Base-by-base conservation (phyloP, 2,329 filamentous ascomycete genomes). In the Hypoxylon sp. region DNA sequence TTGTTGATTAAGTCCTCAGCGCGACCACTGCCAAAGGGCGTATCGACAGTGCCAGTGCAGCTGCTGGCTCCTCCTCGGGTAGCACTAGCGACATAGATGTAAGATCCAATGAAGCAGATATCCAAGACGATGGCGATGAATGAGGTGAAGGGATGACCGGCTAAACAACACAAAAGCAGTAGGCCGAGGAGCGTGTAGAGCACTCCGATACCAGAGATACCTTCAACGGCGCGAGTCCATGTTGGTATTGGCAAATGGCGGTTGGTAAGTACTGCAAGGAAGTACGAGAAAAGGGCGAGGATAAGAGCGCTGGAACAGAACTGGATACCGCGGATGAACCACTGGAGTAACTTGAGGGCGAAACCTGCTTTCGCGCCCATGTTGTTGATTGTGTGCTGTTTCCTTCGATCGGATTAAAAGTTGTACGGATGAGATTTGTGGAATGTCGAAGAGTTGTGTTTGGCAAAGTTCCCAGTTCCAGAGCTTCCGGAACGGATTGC, bases 241-340 rank as follows among this genome's bases (percentile, higher is more conserved):
- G 81, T 88, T 17, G 86, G 84, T 72, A 95, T 94, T 64, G 76
- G 64, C 13, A 90, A 79, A 73, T 89, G 75, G 81, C 93, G 89
- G 75, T 91, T 88, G 69, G 87, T 79, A 13, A 95, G 87, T 7
- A 91, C 87, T 7, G 91, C 89, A 55, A 98, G 88, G 85, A 94
- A 97, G 85, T 97, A 97, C 55, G 90, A 91, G 85, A 91, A 95
- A 76, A 96, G 88, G 73, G 88, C 91, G 69, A 98, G 87, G 68
- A 95, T 87, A 72, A 97, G 85, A 66, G 86, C 89, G 7, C 91
- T 85, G 79, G 89, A 92, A 77, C 88, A 85, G 80, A 97, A 91
- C 76, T 93, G 89, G 63, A 97, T 81, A 72, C 86, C 82, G 73
- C 95, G 92, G 76, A 97, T 83, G 78, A 91, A 85, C 79, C 91